Base-by-base conservation (phyloP, 1,284 basidiomycete genomes). In the Puccinia hordei region DNA sequence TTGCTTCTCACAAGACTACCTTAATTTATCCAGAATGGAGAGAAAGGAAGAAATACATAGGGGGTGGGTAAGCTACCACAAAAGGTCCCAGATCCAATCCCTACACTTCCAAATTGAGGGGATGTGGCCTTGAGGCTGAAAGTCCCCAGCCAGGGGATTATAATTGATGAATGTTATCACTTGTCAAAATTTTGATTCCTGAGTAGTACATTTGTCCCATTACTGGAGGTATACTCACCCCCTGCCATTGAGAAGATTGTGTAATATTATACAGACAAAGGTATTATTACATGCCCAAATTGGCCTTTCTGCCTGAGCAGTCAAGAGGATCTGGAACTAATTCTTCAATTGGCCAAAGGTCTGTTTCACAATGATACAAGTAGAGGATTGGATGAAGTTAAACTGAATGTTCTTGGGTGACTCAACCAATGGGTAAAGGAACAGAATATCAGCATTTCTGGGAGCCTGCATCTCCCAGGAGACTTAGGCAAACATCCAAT, bases 401-500 rank as follows among this genome's bases (percentile, higher is more conserved):
- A 33, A 27, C 12, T 22, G n/a, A 17, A 30, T n/a, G 27, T 27
- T 17, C 53, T 41, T 71, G 24, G 69, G 61, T 10, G 57, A 30
- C 49, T 80, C 69, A 69, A 80, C 53, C 24, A 66, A 79, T 72
- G 66, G 71, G 51, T 66, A 71, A 27, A 53, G 57, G 10, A 35
- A n/a, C n/a, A n/a, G n/a, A n/a, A n/a, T n/a, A n/a, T n/a, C n/a
- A n/a, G n/a, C n/a, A n/a, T n/a, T n/a, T n/a, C n/a, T n/a, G n/a
- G n/a, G n/a, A n/a, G n/a, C n/a, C n/a, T n/a, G n/a, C n/a, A n/a
- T n/a, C n/a, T n/a, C n/a, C n/a, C n/a, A n/a, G n/a, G n/a, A n/a
- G n/a, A n/a, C n/a, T n/a, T n/a, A n/a, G n/a, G n/a, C n/a, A n/a
- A n/a, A n/a, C n/a, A n/a, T n/a, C n/a, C n/a, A n/a, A n/a, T n/a